Conservation (phyloP, 768 basidiomycete species). For the Phaeotremella skinneri region DNA sequence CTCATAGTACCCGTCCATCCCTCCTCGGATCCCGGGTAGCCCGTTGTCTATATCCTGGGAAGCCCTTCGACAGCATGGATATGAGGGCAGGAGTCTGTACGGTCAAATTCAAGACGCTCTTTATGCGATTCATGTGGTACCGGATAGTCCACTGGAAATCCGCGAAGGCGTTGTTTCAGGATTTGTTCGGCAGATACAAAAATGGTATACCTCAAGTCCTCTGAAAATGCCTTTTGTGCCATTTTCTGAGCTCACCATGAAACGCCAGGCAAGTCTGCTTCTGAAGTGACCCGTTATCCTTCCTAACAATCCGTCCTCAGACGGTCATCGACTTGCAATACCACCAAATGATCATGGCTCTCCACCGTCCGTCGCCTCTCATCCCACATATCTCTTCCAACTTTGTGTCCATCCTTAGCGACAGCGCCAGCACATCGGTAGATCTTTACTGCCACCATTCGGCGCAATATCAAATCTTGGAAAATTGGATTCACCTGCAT, state of each 20-base stretch:
- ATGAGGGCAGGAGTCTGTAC: background rate
- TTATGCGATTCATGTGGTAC: background rate
- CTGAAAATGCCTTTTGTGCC: background rate
- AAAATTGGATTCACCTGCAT: slow-evolving; percentile 17
- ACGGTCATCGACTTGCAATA: slow-evolving; percentile 12
- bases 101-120: background rate
- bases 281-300: too few species aligned
- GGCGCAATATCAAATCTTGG: slow-evolving; percentile 2
- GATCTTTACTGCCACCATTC: slow-evolving; percentile 17
- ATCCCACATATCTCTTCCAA: slow-evolving; percentile 14
- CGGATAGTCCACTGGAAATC: background rate
- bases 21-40: background rate
- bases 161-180: background rate
- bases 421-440: slow-evolving; percentile 6
- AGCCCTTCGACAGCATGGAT: background rate
- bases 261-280: background rate
- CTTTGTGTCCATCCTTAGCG: slow-evolving; percentile 7
- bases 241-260: background rate
- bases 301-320: background rate
- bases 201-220: background rate
- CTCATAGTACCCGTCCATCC: background rate
- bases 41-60: background rate
- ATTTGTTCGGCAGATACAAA: background rate
- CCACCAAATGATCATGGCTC: slow-evolving; percentile 19
- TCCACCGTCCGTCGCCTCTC: slow-evolving; percentile 18